These are phyloP conservation scores for Leptodontidium sp. DNA, from an alignment of 2,329 filamentous ascomycete genomes.

Conservation along the genomic window DNA sequence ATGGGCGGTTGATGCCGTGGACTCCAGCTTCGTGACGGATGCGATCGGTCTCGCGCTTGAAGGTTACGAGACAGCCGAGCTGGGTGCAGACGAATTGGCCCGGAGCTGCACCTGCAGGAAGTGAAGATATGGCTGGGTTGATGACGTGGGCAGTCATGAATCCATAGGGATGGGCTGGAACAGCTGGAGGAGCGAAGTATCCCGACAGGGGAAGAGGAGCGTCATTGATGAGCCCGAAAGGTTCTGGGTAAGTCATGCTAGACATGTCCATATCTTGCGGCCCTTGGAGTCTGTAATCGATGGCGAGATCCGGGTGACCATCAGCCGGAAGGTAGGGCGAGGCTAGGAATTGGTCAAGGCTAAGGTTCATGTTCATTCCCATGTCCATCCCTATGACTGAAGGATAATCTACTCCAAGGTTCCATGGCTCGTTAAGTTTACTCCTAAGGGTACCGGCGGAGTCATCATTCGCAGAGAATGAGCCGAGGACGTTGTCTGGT, in stretches of 20 bases:
- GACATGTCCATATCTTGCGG: background rate
- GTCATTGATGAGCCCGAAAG: background rate
- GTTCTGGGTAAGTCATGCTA: background rate
- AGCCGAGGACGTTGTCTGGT: background rate
- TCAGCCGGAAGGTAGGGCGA: background rate
- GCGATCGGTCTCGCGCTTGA: slow-evolving; percentile 24
- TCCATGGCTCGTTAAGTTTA: background rate
- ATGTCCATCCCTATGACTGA: background rate
- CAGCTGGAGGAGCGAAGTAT: too few relatives aligned
- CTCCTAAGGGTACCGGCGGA: background rate
- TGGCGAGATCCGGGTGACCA: background rate
- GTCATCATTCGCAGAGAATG: background rate
- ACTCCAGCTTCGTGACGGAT: slow-evolving; percentile 24
- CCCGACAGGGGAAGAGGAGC: background rate
- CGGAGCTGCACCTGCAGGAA: background rate
- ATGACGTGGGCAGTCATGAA: background rate
- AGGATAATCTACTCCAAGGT: background rate
- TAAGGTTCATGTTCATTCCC: background rate
- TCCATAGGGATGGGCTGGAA: background rate
- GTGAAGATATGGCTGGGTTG: background rate
- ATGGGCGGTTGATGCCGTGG: slow-evolving; percentile 8
- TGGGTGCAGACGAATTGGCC: background rate
- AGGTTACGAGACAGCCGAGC: background rate
- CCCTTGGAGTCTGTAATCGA: background rate
- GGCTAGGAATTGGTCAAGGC: background rate